A percentile compares a stretch with the other conserved stretches of the same genome.
These are phyloP conservation scores for Rhinocladiella similis DNA, from an alignment of 2,329 filamentous ascomycete species.

Conservation along the genomic window DNA sequence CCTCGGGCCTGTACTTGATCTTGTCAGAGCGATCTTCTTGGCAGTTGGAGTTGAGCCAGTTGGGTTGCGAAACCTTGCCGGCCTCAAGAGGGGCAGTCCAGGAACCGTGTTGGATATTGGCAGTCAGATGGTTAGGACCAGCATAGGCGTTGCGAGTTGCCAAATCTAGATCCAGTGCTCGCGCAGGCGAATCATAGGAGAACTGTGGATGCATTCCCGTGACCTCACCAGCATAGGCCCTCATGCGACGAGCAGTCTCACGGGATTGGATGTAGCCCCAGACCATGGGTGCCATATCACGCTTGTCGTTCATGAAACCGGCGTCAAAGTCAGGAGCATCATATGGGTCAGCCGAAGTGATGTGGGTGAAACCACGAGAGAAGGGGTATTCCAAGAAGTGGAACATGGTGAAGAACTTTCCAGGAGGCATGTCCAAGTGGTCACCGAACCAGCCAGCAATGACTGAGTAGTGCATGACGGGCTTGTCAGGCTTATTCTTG, in stretches of 20 bases:
- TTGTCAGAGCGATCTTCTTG: conserved; percentile 43
- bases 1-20: conserved; percentile 62
- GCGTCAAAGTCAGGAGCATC: conserved; percentile 75
- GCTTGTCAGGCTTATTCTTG: conserved; percentile 81
- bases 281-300: conserved; percentile 82
- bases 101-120: conserved; percentile 71
- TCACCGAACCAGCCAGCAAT: conserved; percentile 61
- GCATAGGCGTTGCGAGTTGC: conserved; percentile 74
- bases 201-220: conserved; percentile 69
- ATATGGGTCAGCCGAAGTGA: conserved; percentile 70
- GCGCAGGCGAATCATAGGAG: conserved; percentile 66
- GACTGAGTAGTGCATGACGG: conserved; percentile 81
- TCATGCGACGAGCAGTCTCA: conserved; percentile 76
- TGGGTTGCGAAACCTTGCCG: conserved; percentile 52
- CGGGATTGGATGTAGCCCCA: conserved; percentile 83
- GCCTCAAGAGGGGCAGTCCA: conserved; percentile 65
- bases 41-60: conserved; percentile 63
- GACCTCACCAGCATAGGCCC: conserved; percentile 74
- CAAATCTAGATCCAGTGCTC: conserved; percentile 71
- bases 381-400: conserved; percentile 69
- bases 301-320: conserved; percentile 82
- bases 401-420: conserved; percentile 84
- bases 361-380: conserved; percentile 70
- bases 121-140: conserved; percentile 68
- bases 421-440: conserved; percentile 65